Base-by-base conservation (phyloP, 2,329 filamentous ascomycete genomes). In the Macrophomina tecta region DNA sequence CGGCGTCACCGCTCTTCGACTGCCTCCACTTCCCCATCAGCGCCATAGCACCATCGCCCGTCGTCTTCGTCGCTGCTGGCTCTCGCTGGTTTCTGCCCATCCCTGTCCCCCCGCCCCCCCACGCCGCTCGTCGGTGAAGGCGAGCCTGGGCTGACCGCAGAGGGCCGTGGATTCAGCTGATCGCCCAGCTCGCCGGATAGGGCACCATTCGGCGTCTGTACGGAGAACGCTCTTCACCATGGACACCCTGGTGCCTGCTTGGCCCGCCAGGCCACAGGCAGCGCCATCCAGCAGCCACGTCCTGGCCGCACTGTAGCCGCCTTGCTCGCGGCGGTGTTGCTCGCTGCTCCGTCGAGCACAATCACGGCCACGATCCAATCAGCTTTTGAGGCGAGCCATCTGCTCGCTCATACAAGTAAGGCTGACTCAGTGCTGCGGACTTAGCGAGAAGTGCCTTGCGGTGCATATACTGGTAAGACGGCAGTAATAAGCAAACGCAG, bases 81-180 rank as follows among this genome's bases (percentile, higher is more conserved):
- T 45, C 5, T 14, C 42, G 16, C 42, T 5, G 34, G 34, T 30
- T 16, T 9, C 11, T 34, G 58, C 46, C 58, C 45, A 62, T 62
- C 58, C 34, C n/a, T 38, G 48, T 48, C 23, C 42, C 34, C 42
- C 61, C 28, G 38, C 51, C 63, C 18, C 49, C 63, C 63, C 52
- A 49, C 40, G 63, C 52, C 63, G 38, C 38, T 30, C 51, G 51
- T 65, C 63, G 63, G 63, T 65, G 63, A 65, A 65, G 51, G 49
- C 51, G 63, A 55, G 34, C 36, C 48, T 38, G 48, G 46, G 61
- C 61, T 64, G 61, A 64, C 61, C 61, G 61, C 48, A 64, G 38
- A 42, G 45, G 45, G 46, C 38, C 55, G 55, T 38, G 46, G 8
- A 8, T 45, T 8, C 55, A 28, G 34, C 18, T 36, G n/a, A 53